Base-by-base conservation (phyloP, 768 basidiomycete genomes). In the Phanerodontia chrysosporium region DNA sequence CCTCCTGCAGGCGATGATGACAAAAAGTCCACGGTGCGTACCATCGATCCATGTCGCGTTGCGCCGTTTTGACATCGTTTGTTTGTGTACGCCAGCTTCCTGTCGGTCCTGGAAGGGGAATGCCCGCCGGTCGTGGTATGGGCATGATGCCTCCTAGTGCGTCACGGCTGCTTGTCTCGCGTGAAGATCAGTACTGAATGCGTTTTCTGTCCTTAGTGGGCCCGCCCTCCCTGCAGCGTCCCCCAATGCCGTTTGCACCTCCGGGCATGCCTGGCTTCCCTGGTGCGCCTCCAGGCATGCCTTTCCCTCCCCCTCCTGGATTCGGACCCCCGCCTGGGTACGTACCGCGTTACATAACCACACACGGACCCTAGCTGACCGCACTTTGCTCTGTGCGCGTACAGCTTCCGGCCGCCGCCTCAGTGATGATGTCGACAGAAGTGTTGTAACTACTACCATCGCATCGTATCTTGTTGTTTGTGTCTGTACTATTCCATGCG, bases 101-200 rank as follows among this genome's bases (percentile, higher is more conserved):
- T 64, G 80, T 82, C 62, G 96, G 96, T 54, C 93, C 96, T 70
- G 96, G 96, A 62, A 86, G 92, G 62, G 96, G 95, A 65, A 88
- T 94, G 80, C 93, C 95, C 71, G 96, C 95, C 44, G 95, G 96
- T 65, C 87, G 96, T 66, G 96, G 96, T 58, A 96, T 98, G 85
- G 92, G 93, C 57, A 94, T 92, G 90, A 85, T 92, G 84, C 90
- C 90, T 57, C 87, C 90, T 1, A 83, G 90, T 90, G 71, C 58
- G 88, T 79, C 49, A 46, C 51, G 16, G 24, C 25, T 32, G 39
- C 51, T n/a, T 52, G n/a, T 13, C 42, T 45, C 39, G 60, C 59
- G 14, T 52, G 56, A 58, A 45, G 24, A 5, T 42, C 56, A 42
- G 28, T 39, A 25, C 21, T 52, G 22, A 55, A 58, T 53, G 36